phyloP scores from a whole-genome alignment of 441 rosid species.

The Adansonia gregorii region DNA sequence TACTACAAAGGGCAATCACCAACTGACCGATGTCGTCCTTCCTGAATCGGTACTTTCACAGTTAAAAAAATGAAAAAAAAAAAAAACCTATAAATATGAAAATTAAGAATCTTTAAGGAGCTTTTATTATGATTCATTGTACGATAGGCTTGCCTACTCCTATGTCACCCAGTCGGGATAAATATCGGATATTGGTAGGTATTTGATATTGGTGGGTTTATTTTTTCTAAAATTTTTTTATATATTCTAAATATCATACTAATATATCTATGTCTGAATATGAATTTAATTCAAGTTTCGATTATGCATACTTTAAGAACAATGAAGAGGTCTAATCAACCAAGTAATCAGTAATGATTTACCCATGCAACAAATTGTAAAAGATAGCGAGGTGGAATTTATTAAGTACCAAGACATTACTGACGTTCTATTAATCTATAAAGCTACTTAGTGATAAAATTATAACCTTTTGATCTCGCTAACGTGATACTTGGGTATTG shows the following conservation, averaged over 20 bases:
- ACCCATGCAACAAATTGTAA: background rate
- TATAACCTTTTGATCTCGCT: too few relatives aligned
- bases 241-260: too few relatives aligned
- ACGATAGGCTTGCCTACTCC: too few relatives aligned
- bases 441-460: background rate
- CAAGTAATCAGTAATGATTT: background rate
- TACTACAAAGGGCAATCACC: constrained; percentile 79
- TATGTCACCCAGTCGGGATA: too few relatives aligned
- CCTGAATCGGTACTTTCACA: constrained; percentile 51
- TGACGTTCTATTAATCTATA: background rate
- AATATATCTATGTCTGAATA: too few relatives aligned
- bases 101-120: too few relatives aligned
- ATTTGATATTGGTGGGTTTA: too few relatives aligned
- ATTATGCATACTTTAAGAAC: background rate
- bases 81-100: too few relatives aligned
- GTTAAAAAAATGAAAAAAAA: too few relatives aligned
- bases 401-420: background rate
- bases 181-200: too few relatives aligned
- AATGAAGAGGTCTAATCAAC: background rate
- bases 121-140: background rate
- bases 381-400: background rate
- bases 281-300: too few relatives aligned
- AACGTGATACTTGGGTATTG: background rate
- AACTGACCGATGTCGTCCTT: constrained; percentile 56
- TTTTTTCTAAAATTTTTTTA: too few relatives aligned